Evolutionary conservation across 2,329 filamentous ascomycete species (phyloP), one percentile per base, ranked within the genome.

Genomic region (Cladosporium sp.): DNA sequence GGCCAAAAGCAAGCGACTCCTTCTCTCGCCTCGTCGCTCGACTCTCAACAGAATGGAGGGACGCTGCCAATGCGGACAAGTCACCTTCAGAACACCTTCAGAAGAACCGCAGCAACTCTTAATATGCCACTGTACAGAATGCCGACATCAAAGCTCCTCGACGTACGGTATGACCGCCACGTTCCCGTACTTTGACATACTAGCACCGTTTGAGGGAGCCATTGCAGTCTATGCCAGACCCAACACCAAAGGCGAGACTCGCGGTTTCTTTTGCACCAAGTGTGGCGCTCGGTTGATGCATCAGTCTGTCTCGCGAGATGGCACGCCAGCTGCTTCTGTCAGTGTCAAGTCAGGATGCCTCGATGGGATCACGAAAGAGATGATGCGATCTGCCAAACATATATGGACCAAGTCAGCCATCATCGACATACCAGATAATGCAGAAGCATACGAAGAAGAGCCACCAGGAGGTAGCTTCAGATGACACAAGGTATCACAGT

Each of bases 111-210:
- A 32, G 10, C 18, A 28, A 28, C 49, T 55, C 33, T 22, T 49
- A 16, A 16, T 49, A 11, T 55, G 54, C 45, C 54, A 55, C 50
- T 56, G 55, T 40, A 54, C 48, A 35, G 43, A 56, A 35, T 56
- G 55, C 46, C 52, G 53, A 37, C 42, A 43, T 16, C 55, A 56
- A 37, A 55, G 52, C 43, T 43, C 52, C 3, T 54, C 55, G 10
- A 48, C 55, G 5, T 56, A 49, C 33, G 55, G 55, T 33, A 54
- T 52, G 42, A 50, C 51, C 6, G 54, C 54, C 6, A 16, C 50
- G 22, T 56, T 56, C 46, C 54, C 54, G 6, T 22, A 42, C 16
- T 54, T 55, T 34, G 14, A 43, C 0, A 44, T 55, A 9, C 9
- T 4, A 11, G 10, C 54, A 13, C 49, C 49, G 0, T 35, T 31